phyloP scores from a whole-genome alignment of 139 green algal species.

The Micromonas pusilla region DNA sequence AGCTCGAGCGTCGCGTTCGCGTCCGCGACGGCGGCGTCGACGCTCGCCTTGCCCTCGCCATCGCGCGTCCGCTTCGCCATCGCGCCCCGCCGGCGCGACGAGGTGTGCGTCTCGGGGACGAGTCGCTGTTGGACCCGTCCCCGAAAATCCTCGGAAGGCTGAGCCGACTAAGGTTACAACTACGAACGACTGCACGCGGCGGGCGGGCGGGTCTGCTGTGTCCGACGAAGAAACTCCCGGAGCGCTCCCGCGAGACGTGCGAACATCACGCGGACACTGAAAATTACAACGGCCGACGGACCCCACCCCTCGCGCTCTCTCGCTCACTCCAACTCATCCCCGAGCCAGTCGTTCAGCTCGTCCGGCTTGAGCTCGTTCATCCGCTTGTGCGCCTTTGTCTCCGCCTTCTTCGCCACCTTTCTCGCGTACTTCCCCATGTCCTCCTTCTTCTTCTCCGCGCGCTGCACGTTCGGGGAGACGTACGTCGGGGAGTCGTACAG shows the following conservation, averaged over 20 bases:
- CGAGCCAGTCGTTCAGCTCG: slow-evolving; percentile 2
- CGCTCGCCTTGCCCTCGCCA: background rate
- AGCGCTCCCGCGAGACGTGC: too few species aligned
- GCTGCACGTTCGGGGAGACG: slow-evolving; percentile 80
- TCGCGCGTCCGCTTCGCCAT: background rate
- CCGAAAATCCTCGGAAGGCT: too few species aligned
- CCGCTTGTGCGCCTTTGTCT: slow-evolving; percentile 48
- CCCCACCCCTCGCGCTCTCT: too few species aligned
- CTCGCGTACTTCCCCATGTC: slow-evolving; percentile 65
- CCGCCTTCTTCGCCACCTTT: slow-evolving; percentile 61
- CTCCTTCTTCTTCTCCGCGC: slow-evolving; percentile 61
- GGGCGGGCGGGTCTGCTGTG: too few species aligned
- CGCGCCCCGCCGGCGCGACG: too few species aligned
- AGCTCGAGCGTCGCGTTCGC: background rate
- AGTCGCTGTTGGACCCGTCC: too few species aligned
- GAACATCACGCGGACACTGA: too few species aligned
- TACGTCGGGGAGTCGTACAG: slow-evolving; percentile 89
- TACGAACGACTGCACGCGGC: too few species aligned
- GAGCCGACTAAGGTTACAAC: too few species aligned
- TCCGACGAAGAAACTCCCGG: too few species aligned
- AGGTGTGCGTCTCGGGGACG: too few species aligned
- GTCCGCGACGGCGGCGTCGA: background rate
- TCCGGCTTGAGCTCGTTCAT: slow-evolving; percentile 7
- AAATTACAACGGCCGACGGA: too few species aligned
- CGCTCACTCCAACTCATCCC: background rate